These are phyloP conservation scores for Eucalyptus lansdowneana DNA, from an alignment of 345 rosid genomes.

Conservation along the genomic window DNA sequence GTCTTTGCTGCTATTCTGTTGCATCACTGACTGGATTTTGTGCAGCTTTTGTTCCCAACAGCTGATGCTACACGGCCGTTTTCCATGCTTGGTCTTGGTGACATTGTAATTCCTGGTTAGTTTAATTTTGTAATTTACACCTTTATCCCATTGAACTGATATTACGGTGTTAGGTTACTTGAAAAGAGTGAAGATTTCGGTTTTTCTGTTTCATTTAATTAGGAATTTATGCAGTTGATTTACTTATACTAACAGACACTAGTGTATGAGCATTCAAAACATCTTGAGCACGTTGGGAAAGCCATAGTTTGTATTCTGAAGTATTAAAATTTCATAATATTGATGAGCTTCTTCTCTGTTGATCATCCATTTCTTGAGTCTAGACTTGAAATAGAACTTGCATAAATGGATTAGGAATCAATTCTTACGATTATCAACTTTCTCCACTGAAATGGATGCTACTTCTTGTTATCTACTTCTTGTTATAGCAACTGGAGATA, in stretches of 20 bases:
- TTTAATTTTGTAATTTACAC: not conserved
- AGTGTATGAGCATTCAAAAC: not conserved
- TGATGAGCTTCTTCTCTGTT: not conserved
- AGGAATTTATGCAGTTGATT: not conserved
- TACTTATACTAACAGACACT: not conserved
- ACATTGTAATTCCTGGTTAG: conserved; percentile 95
- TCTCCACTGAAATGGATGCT: not conserved
- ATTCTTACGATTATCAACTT: not conserved
- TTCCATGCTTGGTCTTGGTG: conserved; percentile 99
- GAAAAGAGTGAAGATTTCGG: not conserved
- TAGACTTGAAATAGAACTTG: not conserved
- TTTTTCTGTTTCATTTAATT: not conserved
- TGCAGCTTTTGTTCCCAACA: conserved; percentile 94
- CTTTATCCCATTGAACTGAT: not conserved
- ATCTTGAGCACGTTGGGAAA: not conserved
- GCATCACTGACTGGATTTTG: not conserved
- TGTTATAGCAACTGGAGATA: not conserved
- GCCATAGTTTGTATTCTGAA: not conserved
- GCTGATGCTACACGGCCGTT: conserved; percentile 63
- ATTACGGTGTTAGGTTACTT: not conserved
- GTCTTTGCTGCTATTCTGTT: not conserved
- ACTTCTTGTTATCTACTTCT: not conserved
- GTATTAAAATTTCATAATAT: not conserved
- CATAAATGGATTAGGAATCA: not conserved
- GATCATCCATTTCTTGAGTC: not conserved